Conservation (phyloP, 208 protist species). For the Trichomonas gallinae region DNA sequence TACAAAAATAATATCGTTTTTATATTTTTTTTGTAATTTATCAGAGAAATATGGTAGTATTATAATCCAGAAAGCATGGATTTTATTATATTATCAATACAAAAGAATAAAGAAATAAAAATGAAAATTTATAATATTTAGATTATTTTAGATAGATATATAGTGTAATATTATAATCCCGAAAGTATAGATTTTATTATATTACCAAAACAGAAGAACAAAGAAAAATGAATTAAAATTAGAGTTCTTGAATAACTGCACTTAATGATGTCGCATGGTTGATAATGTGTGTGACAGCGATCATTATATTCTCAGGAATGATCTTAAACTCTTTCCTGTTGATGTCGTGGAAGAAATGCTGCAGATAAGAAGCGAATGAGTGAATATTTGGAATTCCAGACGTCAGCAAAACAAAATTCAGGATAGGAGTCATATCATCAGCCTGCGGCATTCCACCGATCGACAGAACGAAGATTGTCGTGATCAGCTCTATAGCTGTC, state of each 20-base stretch:
- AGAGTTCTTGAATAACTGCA: not conserved
- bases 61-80: too few species aligned
- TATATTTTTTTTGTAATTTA: too few species aligned
- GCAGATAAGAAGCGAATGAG: not conserved
- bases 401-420: not conserved
- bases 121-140: too few species aligned
- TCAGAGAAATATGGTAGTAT: too few species aligned
- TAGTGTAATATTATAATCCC: too few species aligned
- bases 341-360: not conserved
- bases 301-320: not conserved
- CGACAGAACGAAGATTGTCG: not conserved
- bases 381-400: not conserved
- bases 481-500: not conserved
- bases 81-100: too few species aligned
- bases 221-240: too few species aligned
- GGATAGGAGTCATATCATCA: slow-evolving; percentile 11
- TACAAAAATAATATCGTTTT: too few species aligned
- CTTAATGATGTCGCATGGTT: not conserved
- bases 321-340: not conserved
- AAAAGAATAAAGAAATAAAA: too few species aligned
- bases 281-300: not conserved
- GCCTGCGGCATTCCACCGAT: not conserved
- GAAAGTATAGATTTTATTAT: too few species aligned
- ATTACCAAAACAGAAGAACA: too few species aligned
- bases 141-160: too few species aligned